Conservation (phyloP, 768 basidiomycete genomes). For the Serendipita indica region DNA sequence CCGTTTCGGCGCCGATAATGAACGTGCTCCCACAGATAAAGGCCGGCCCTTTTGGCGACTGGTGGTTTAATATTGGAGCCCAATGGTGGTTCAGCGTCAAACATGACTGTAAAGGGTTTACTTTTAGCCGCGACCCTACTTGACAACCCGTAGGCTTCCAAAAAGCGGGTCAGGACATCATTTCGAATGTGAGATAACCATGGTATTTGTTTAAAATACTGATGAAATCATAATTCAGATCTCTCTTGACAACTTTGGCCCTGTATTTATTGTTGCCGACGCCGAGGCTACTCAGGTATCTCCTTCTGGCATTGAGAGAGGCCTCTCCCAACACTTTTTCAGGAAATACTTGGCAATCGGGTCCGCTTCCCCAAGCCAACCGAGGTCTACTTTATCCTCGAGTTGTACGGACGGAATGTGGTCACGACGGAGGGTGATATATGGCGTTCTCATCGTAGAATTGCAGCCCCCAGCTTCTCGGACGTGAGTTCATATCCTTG, state of each 20-base stretch:
- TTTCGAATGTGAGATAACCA: not conserved
- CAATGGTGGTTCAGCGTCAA: not conserved
- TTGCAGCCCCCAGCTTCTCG: conserved; percentile 49
- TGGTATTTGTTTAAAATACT: not conserved
- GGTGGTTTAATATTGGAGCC: not conserved
- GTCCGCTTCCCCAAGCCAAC: conserved; percentile 44
- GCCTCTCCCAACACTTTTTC: not conserved
- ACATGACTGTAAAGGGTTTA: not conserved
- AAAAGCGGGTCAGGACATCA: not conserved
- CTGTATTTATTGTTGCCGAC: not conserved
- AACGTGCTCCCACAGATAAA: not conserved
- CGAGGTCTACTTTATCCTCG: conserved; percentile 30
- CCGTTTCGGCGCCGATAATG: not conserved
- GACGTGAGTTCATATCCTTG: conserved; percentile 26
- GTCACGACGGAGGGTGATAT: conserved; percentile 48
- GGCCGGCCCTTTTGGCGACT: not conserved
- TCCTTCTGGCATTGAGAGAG: too few relatives aligned
- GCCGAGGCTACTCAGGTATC: conserved; percentile 5
- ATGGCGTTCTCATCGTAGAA: conserved; percentile 51
- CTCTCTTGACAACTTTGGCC: not conserved
- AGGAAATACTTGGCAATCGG: conserved; percentile 38
- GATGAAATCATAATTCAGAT: not conserved
- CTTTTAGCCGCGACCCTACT: not conserved
- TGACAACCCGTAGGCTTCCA: not conserved
- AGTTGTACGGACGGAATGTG: conserved; percentile 45